These are phyloP conservation scores for Mortierella claussenii DNA, from an alignment of 192 early-diverging fungal species.

Conservation along the genomic window DNA sequence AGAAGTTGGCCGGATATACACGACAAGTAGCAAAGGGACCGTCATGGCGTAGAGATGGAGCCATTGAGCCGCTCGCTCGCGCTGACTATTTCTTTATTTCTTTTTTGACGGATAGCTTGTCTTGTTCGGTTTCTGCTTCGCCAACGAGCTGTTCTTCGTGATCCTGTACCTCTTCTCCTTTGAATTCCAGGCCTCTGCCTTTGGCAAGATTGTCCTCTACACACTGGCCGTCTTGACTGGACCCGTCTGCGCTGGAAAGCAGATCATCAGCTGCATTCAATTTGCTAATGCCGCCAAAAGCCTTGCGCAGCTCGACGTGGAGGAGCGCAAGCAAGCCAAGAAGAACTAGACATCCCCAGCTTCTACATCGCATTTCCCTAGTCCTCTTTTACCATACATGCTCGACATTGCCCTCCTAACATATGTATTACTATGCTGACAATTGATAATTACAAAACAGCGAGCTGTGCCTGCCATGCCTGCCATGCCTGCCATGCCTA, in stretches of 20 bases:
- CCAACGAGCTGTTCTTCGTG: slow-evolving; percentile 94
- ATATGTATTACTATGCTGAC: too few species aligned
- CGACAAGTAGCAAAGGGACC: too few species aligned
- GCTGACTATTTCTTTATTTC: slow-evolving; percentile 3
- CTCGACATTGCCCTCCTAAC: too few species aligned
- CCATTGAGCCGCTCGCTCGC: too few species aligned
- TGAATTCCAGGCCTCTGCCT: slow-evolving; percentile 29
- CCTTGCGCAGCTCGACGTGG: slow-evolving; percentile 77
- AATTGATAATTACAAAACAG: too few species aligned
- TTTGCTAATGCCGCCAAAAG: slow-evolving; percentile 85
- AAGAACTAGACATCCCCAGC: slow-evolving; percentile 6
- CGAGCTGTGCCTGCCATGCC: too few species aligned
- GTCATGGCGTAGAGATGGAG: too few species aligned
- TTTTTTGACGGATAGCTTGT: slow-evolving; percentile 63
- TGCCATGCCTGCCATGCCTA: too few species aligned
- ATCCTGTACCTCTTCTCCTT: slow-evolving; percentile 80
- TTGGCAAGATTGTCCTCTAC: slow-evolving; percentile 35
- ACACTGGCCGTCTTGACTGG: slow-evolving; percentile 30
- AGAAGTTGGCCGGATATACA: too few species aligned
- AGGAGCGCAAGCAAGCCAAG: slow-evolving; percentile 55
- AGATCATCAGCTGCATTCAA: slow-evolving; percentile 95
- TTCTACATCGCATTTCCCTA: too few species aligned
- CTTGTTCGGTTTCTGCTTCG: slow-evolving; percentile 91
- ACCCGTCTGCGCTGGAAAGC: slow-evolving; percentile 87
- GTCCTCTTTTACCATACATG: too few species aligned